Base-by-base conservation (phyloP, 1,139 yeast species). In the Candida tetrigidarum region DNA sequence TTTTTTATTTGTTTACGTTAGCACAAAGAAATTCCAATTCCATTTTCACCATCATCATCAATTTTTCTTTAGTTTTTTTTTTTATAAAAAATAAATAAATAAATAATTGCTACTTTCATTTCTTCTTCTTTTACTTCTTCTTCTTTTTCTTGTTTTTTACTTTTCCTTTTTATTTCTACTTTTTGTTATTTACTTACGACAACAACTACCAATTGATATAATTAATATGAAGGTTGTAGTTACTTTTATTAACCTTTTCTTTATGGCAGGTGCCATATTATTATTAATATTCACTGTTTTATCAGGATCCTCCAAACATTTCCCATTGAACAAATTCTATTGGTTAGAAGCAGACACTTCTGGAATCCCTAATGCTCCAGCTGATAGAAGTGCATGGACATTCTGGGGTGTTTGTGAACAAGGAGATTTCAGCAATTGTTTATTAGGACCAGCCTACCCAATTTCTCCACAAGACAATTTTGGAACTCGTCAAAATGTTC, bases 321-420 rank as follows among this genome's bases (percentile, higher is more conserved):
- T 67, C 69, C 92, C 93, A 30, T 75, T 86, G 58, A 71, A 83
- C 64, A 68, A 67, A 42, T 84, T 86, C 56, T 86, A 83, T 67
- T 84, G 91, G 91, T 60, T 86, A 39, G 71, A 78, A 61, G 93
- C 85, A 42, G 84, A 85, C 60, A 86, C 93, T 42, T 64, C 80
- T 1, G 60, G 60, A 42, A 82, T 85, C 45, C 51, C 74, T 8
- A 69, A 71, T 47, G 89, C 91, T n/a, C 74, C 77, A 29, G 66
- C 63, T 29, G 48, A 63, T 26, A 55, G 55, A 47, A 69, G 89
- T 15, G 81, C 88, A 52, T 86, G 93, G 93, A 83, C 92, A 2
- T 86, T 82, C 71, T 86, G 95, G 95, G 93, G 93, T 55, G 77
- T 84, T 39, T 84, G 91, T 64, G 74, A 76, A 45, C 67, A 68